Conservation (phyloP, 345 rosid species). For the Rubroshorea leprosula region DNA sequence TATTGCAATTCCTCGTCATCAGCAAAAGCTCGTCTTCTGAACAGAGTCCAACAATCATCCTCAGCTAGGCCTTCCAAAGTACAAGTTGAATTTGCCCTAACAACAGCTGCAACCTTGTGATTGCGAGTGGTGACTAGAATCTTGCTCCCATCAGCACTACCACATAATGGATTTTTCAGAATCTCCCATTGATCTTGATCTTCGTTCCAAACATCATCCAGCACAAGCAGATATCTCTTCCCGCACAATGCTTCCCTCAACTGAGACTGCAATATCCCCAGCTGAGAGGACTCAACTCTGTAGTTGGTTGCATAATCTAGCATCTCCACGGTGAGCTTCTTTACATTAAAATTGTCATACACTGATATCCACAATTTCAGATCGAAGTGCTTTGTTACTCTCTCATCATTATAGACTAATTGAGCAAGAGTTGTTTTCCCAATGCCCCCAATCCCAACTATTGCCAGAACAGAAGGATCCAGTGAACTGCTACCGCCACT, state of each 20-base stretch:
- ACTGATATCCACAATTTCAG: constrained; percentile 20
- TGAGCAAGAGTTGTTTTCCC: constrained; percentile 28
- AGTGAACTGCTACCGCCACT: neutral
- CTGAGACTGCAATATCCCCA: constrained; percentile 20
- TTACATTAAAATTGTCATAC: constrained; percentile 13
- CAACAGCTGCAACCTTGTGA: constrained; percentile 9
- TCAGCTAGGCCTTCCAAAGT: constrained; percentile 8
- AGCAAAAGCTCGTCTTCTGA: constrained; percentile 19
- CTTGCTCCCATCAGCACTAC: constrained; percentile 19
- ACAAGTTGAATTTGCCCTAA: constrained; percentile 3
- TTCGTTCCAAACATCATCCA: constrained; percentile 26
- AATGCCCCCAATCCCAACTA: constrained; percentile 22
- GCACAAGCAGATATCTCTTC: constrained; percentile 20
- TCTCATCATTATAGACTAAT: constrained; percentile 16
- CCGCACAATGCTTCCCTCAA: neutral
- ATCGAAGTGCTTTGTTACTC: constrained; percentile 10
- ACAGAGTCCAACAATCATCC: constrained; percentile 24
- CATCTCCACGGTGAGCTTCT: neutral
- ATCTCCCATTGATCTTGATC: constrained; percentile 20
- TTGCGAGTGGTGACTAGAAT: constrained; percentile 19
- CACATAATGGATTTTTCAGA: constrained; percentile 4
- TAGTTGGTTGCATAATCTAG: constrained; percentile 7
- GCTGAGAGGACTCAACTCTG: constrained; percentile 5
- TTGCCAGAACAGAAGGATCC: constrained; percentile 12
- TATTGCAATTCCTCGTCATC: constrained; percentile 1